These are phyloP conservation scores for Fagopyrum tataricum DNA, from an alignment of 148 eudicot genomes.

Conservation along the genomic window DNA sequence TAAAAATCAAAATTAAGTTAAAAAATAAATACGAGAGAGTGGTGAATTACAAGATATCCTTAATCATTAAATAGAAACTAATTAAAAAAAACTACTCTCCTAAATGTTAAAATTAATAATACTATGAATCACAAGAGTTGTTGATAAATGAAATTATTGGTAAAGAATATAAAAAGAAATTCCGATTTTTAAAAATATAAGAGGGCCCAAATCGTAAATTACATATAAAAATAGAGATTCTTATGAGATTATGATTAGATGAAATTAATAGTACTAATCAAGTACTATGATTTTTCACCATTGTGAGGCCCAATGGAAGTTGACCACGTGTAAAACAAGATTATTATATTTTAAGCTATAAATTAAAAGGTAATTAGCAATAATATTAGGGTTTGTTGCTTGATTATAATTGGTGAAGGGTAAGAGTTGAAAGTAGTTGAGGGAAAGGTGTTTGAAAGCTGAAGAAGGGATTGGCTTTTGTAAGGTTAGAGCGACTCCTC, in stretches of 20 bases:
- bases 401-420: conserved; percentile 9
- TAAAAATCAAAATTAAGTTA: neutral
- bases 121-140: neutral
- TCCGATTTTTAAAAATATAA: neutral
- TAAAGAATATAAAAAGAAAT: no score
- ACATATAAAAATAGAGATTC: neutral
- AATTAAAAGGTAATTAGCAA: neutral
- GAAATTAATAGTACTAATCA: neutral
- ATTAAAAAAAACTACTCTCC: no score
- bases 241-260: neutral
- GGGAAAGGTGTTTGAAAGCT: conserved; percentile 9
- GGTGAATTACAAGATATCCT: no score
- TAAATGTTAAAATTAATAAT: no score
- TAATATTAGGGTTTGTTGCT: neutral
- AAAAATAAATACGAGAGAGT: neutral
- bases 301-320: neutral
- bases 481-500: conserved; percentile 1
- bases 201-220: neutral
- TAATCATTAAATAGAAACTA: no score
- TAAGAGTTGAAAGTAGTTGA: conserved; percentile 11
- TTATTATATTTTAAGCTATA: neutral
- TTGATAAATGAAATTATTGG: neutral
- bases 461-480: neutral
- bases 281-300: neutral
- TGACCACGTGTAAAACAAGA: neutral